These are phyloP conservation scores for Talaromyces sp. DNA, from an alignment of 2,329 filamentous ascomycete genomes.

Conservation along the genomic window DNA sequence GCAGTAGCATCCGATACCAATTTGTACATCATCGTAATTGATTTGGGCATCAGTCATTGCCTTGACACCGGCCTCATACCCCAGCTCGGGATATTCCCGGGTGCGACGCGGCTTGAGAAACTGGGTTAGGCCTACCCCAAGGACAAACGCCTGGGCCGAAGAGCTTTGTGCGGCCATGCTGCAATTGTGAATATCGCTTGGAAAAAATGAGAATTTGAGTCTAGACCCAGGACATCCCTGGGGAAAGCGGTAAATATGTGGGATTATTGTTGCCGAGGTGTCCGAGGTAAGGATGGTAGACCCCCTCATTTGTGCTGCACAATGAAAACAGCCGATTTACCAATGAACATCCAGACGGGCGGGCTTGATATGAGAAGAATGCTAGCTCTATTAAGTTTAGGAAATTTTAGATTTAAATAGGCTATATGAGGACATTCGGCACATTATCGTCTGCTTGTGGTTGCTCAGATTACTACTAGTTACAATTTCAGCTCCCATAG, in stretches of 20 bases:
- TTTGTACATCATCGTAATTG: constrained; percentile 94
- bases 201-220: background rate
- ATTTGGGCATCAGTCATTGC: constrained; percentile 75
- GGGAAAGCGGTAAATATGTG: background rate
- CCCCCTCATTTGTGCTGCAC: background rate
- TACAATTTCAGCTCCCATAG: no score
- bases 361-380: no score
- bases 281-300: background rate
- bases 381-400: no score
- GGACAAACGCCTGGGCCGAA: constrained; percentile 68
- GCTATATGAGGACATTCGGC: no score
- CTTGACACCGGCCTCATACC: constrained; percentile 88
- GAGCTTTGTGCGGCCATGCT: background rate
- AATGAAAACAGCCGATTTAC: background rate
- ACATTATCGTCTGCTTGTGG: no score
- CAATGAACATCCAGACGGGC: background rate
- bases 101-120: constrained; percentile 96
- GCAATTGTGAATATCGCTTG: background rate
- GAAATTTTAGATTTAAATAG: no score
- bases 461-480: no score
- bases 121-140: constrained; percentile 97
- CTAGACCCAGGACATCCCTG: background rate
- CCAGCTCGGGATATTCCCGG: constrained; percentile 79
- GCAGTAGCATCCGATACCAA: constrained; percentile 93
- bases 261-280: background rate